Base-by-base conservation (phyloP, 352 stramenopile species). In the Phytopythium litorale region DNA sequence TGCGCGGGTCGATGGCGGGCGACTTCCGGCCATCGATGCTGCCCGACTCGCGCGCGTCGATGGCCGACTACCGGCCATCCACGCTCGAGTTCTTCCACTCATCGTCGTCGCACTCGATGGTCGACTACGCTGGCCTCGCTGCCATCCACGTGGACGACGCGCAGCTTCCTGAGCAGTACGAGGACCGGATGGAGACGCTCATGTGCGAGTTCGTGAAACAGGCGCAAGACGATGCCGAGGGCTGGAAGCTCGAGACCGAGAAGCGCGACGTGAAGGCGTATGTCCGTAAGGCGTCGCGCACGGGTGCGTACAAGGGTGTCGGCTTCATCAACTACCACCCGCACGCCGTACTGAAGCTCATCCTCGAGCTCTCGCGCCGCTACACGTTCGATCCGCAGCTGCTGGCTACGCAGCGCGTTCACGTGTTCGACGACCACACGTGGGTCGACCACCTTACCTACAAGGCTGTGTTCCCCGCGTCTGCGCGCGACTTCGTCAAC, bases 361-460 rank as follows among this genome's bases (percentile, higher is more conserved):
- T 92, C 19, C 61, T 92, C 19, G 79, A 85, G 21, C 62, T 87
- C 15, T 76, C 71, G 30, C 75, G 61, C 18, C 69, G 80, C 54
- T 56, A 80, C 30, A 58, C 57, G 30, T 87, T 82, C 42, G 83
- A 92, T 46, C 77, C 79, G 48, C 83, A 89, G 61, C 51, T 88
- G 37, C 63, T 88, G 45, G 57, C 72, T 8, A 73, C 74, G 30
- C 67, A 78, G 35, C 81, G 81, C 25, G 65, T 80, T 28, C 62
- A 80, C 30, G 75, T 88, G n/a, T 87, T 81, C 42, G 73, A 90
- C 48, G 71, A 84, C 57, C 80, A 92, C 70, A 87, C 77, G 57
- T 90, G 82, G 63, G 74, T 92, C 51, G 80, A 92, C 58, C 76
- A 90, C 62, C 68, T 89, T 46, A 78, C 71, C 16, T 87, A 82